Evolutionary conservation across 1,139 yeast species (phyloP), one percentile per base, ranked within the genome.

Genomic region (Saccharomycopsis hybrid): DNA sequence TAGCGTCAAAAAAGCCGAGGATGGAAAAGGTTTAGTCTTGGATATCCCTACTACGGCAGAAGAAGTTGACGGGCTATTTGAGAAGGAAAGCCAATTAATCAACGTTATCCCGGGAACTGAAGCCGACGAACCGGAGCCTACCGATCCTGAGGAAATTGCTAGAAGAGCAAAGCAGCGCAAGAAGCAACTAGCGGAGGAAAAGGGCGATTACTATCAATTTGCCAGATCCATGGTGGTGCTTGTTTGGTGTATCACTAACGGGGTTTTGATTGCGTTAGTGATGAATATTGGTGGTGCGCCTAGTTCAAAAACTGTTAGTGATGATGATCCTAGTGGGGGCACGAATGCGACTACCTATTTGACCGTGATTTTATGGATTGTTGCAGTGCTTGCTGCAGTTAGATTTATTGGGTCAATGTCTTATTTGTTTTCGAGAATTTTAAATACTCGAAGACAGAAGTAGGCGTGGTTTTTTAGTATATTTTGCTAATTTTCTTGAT

Each of bases 141-240:
- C 29, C 1, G 63, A 67, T 30, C 67, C 72, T 3, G 78, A 76
- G 3, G 70, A 67, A 55, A 62, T 62, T 42, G 66, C 30, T 3
- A 40, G 69, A 11, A 62, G 62, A 5, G 63, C 61, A 46, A 65
- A 62, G 33, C 60, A 61, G 32, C 57, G 58, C 2, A 51, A 52
- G 40, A 67, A 70, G n/a, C 67, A 70, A n/a, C 65, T 65, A 29
- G 83, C 77, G 47, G 84, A 79, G 54, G 73, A 72, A 47, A 74
- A 74, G 58, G 85, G 85, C 58, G 85, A 84, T 64, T 87, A 80
- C 63, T 81, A 80, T 61, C 85, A 85, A 0, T 79, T 76, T 56
- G 74, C 86, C 63, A 77, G 96, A 65, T 85, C 95, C 3, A 76
- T 85, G 74, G 80, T 90, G 7, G 86, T 87, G 38, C 74, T 86